Evolutionary conservation across 805 yeast genomes (phyloP), one percentile per base, ranked within the genome.

Genomic region (Pichia exigua): DNA sequence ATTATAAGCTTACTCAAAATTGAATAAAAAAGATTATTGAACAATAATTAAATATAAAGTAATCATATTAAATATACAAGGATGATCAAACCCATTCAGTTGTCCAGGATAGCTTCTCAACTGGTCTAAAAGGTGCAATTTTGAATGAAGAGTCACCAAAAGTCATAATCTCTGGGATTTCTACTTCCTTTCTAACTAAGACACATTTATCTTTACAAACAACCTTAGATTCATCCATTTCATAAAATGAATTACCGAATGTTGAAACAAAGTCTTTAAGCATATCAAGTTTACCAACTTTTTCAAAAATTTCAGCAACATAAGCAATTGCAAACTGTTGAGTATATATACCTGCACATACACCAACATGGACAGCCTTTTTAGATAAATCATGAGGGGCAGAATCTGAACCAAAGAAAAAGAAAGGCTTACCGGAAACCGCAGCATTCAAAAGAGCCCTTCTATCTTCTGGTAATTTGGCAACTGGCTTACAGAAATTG

Each of bases 261-360:
- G 81, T 83, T 28, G 85, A 77, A 18, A 88, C 96, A 66, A 94
- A 94, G 32, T 72, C 78, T 60, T 77, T 81, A 59, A 94, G 73
- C 52, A 78, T 78, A 44, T 83, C 83, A 44, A 94, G 69, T 55
- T 81, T 78, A 15, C 77, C 82, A 20, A 70, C 75, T 49, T 74
- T 67, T 27, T 87, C 95, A 62, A 95, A 94, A 1, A 87, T 79
- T 66, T 91, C 85, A 3, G 98, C 97, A 27, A 94, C 71, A 58
- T 92, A 94, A 10, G 90, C 74, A 20, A 94, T 68, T 2, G 86
- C 96, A 59, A 79, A 79, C 22, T 87, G 78, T 67, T 94, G 99
- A 2, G 98, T 87, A 69, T 79, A 94, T 10, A 94, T 97, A 63
- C 99, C 99, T n/a, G 99, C 99, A 62, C 97, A 89, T 18, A 92